Percentiles rank a stretch among this genome's conserved stretches.
Evolutionary conservation across 768 basidiomycete genomes (phyloP).

Genomic region (Butyriboletus loyo): DNA sequence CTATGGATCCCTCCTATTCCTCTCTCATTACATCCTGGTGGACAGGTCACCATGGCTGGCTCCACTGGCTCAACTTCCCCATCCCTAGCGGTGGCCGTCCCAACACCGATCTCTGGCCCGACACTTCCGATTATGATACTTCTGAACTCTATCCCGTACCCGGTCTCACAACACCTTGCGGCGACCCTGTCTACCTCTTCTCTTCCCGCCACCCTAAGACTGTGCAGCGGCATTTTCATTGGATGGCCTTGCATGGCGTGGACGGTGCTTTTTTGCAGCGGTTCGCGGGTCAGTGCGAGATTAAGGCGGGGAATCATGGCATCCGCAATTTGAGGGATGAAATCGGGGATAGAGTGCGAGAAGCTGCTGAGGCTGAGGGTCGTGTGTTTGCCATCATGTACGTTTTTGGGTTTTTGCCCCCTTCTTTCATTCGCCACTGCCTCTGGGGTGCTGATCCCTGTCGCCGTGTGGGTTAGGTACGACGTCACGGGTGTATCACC

Average conservation of each 20-base stretch:
- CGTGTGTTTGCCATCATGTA: conserved; percentile 85
- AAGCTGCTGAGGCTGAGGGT: conserved; percentile 77
- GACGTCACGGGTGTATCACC: conserved; percentile 77
- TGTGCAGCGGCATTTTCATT: conserved; percentile 53
- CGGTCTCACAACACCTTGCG: conserved; percentile 55
- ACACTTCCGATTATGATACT: conserved; percentile 64
- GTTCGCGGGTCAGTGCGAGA: conserved; percentile 66
- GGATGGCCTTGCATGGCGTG: conserved; percentile 82
- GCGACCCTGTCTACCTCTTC: conserved; percentile 67
- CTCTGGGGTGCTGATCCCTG: neutral
- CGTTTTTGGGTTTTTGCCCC: too few species aligned
- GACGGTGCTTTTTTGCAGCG: conserved; percentile 83
- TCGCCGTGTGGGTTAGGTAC: conserved; percentile 50
- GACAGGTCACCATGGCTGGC: conserved; percentile 77
- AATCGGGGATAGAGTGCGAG: conserved; percentile 65
- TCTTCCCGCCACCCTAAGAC: conserved; percentile 76
- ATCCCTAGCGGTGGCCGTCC: conserved; percentile 66
- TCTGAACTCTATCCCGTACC: conserved; percentile 70
- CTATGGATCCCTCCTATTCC: too few species aligned
- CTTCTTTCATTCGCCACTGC: neutral
- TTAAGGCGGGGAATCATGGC: conserved; percentile 50
- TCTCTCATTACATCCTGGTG: neutral
- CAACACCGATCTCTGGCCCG: conserved; percentile 79
- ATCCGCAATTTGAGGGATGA: conserved; percentile 68
- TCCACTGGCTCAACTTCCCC: conserved; percentile 78